phyloP scores from a whole-genome alignment of 139 green algal genomes.

The Mychonastes homosphaera region DNA sequence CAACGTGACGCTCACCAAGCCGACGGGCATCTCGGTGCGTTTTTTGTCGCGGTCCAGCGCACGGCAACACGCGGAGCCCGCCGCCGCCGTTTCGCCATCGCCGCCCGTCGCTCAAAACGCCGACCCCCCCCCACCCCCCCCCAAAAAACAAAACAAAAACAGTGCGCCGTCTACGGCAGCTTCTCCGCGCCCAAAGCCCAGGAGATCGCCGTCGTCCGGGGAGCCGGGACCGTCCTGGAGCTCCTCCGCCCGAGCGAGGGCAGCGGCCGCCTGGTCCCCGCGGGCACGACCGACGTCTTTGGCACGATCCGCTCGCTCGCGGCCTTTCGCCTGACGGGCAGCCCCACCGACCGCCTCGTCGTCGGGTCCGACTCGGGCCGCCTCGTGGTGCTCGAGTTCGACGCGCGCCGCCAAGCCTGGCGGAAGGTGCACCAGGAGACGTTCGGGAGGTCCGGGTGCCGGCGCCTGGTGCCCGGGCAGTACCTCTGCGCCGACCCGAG shows the following conservation, averaged over 20 bases:
- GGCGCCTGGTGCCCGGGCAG: slow-evolving; percentile 91
- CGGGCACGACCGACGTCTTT: slow-evolving; percentile 72
- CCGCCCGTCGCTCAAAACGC: neutral
- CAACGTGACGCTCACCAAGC: slow-evolving; percentile 62
- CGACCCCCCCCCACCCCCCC: too few relatives aligned
- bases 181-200: slow-evolving; percentile 91
- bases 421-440: slow-evolving; percentile 83
- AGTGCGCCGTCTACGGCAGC: slow-evolving; percentile 86
- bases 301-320: slow-evolving; percentile 76
- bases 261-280: slow-evolving; percentile 45
- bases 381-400: slow-evolving; percentile 92
- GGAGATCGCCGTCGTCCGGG: slow-evolving; percentile 83
- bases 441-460: slow-evolving; percentile 86
- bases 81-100: neutral
- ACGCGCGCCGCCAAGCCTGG: slow-evolving; percentile 15
- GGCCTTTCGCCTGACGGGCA: slow-evolving; percentile 84
- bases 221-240: slow-evolving; percentile 91
- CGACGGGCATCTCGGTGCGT: slow-evolving; percentile 66
- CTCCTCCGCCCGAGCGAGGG: slow-evolving; percentile 92
- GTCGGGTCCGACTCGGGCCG: slow-evolving; percentile 85
- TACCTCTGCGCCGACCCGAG: slow-evolving; percentile 87
- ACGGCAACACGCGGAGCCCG: neutral
- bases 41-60: neutral
- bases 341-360: slow-evolving; percentile 76
- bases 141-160: slow-evolving; percentile 9